Percentiles rank a stretch among this genome's conserved stretches.
phyloP scores from a whole-genome alignment of 2,329 filamentous ascomycete species.

The Calonectria pseudoreteaudii region DNA sequence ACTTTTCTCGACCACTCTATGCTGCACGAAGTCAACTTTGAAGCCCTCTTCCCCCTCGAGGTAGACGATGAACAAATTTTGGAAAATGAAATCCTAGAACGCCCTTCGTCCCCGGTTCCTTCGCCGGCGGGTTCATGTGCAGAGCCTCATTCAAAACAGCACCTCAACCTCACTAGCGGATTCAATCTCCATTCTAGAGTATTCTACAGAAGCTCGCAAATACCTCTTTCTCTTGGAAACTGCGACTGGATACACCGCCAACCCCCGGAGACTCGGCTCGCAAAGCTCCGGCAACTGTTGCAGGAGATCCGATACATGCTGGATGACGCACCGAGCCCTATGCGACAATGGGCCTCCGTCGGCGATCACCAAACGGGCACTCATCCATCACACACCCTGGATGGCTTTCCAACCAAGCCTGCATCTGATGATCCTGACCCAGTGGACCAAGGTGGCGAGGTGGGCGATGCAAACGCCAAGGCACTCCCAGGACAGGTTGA shows the following conservation, averaged over 20 bases:
- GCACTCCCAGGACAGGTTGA: slow-evolving; percentile 33
- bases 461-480: slow-evolving; percentile 12
- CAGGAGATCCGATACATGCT: slow-evolving; percentile 47
- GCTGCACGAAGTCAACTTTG: slow-evolving; percentile 45
- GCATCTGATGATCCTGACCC: background rate
- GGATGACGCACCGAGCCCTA: slow-evolving; percentile 38
- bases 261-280: slow-evolving; percentile 10
- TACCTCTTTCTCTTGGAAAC: slow-evolving; percentile 29
- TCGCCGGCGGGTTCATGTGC: slow-evolving; percentile 5
- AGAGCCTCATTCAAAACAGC: background rate
- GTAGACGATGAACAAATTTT: slow-evolving; percentile 49
- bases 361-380: background rate
- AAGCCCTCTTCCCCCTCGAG: slow-evolving; percentile 47
- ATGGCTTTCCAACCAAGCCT: background rate
- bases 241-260: slow-evolving; percentile 27
- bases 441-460: background rate
- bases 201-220: slow-evolving; percentile 37
- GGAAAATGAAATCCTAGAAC: slow-evolving; percentile 29
- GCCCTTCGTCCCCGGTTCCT: slow-evolving; percentile 13
- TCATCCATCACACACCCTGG: slow-evolving; percentile 8
- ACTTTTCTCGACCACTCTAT: slow-evolving; percentile 45
- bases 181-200: slow-evolving; percentile 46
- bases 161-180: slow-evolving; percentile 40
- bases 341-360: slow-evolving; percentile 26
- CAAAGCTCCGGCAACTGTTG: slow-evolving; percentile 41